Conservation (phyloP, 2,329 filamentous ascomycete genomes). For the Blumeria graminis region DNA sequence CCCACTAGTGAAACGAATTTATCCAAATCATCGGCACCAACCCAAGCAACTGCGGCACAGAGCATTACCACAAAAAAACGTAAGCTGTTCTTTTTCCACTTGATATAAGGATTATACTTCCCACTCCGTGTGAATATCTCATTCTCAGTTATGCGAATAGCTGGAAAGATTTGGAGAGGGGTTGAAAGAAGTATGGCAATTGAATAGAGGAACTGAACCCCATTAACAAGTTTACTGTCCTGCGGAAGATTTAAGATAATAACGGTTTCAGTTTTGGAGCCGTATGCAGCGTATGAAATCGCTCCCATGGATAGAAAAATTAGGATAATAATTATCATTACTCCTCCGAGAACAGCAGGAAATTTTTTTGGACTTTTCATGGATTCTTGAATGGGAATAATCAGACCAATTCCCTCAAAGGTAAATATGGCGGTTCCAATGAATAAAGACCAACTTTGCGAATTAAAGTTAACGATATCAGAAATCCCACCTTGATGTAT, state of each 20-base stretch:
- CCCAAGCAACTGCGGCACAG: constrained; percentile 75
- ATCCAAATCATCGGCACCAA: constrained; percentile 76
- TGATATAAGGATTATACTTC: constrained; percentile 96
- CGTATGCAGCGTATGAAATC: constrained; percentile 86
- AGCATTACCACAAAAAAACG: constrained; percentile 77
- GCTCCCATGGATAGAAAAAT: constrained; percentile 82
- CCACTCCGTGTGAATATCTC: constrained; percentile 81
- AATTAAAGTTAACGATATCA: constrained; percentile 79
- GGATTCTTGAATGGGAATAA: constrained; percentile 93
- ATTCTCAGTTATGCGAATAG: constrained; percentile 89
- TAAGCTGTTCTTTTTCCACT: constrained; percentile 98
- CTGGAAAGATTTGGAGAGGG: constrained; percentile 88
- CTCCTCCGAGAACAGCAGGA: constrained; percentile 59
- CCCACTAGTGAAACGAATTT: constrained; percentile 94
- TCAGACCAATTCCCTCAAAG: constrained; percentile 89
- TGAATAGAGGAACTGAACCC: constrained; percentile 92
- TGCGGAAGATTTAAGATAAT: constrained; percentile 91
- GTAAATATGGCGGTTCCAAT: constrained; percentile 98
- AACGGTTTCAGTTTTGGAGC: constrained; percentile 85
- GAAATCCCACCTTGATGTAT: constrained; percentile 45
- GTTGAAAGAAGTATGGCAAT: constrained; percentile 89
- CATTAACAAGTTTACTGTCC: constrained; percentile 85
- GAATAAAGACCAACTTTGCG: constrained; percentile 83
- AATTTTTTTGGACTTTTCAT: constrained; percentile 87
- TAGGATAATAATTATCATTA: constrained; percentile 88